A percentile compares a stretch with the other conserved stretches of the same genome.
phyloP scores from a whole-genome alignment of 2,329 filamentous ascomycete species.

The Cladophialophora carrionii region DNA sequence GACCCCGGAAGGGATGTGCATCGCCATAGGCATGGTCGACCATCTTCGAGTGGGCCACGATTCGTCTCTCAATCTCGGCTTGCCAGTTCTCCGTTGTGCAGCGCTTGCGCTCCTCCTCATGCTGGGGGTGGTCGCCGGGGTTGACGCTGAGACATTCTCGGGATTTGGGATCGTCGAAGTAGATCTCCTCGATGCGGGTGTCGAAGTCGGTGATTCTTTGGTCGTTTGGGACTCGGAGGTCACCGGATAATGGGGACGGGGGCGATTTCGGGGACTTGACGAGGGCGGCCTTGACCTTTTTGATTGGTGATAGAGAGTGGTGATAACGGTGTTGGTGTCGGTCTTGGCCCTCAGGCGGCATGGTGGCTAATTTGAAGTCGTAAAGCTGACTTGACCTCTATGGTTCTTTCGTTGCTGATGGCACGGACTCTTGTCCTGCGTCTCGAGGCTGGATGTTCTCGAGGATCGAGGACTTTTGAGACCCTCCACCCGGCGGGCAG shows the following conservation, averaged over 20 bases:
- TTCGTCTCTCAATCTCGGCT: slow-evolving; percentile 27
- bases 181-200: slow-evolving; percentile 21
- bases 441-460: not conserved
- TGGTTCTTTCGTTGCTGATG: not conserved
- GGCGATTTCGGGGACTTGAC: slow-evolving; percentile 8
- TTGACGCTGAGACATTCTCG: slow-evolving; percentile 22
- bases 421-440: not conserved
- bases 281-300: slow-evolving; percentile 14
- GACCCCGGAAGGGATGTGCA: slow-evolving; percentile 5
- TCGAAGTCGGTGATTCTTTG: not conserved
- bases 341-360: not conserved
- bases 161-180: slow-evolving; percentile 19
- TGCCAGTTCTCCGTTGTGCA: slow-evolving; percentile 23
- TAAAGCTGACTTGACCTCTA: not conserved
- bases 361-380: not conserved
- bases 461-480: not conserved
- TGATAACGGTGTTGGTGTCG: not conserved
- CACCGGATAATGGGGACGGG: not conserved
- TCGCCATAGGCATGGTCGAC: slow-evolving; percentile 22
- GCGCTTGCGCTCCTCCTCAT: slow-evolving; percentile 1
- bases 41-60: slow-evolving; percentile 11
- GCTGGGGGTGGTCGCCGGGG: slow-evolving; percentile 15
- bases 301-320: slow-evolving; percentile 11
- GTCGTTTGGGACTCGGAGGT: not conserved
- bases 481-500: not conserved